Evolutionary conservation across 768 basidiomycete genomes (phyloP), one percentile per base, ranked within the genome.

Genomic region (Phlebiopsis flavidoalba): DNA sequence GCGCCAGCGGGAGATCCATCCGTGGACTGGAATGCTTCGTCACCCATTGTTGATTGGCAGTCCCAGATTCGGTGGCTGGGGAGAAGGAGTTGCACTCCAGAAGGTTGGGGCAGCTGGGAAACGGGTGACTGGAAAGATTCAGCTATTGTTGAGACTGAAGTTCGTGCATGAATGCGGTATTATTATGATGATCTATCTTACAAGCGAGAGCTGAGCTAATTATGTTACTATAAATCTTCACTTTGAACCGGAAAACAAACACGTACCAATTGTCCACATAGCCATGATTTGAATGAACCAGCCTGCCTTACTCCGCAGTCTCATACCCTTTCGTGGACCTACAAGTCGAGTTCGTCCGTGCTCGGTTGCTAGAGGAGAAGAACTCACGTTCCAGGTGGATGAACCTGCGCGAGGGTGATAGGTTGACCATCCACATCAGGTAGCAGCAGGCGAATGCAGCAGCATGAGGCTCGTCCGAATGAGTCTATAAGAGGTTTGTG

Each of bases 351-450:
- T 53, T 15, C 26, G 6, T 2, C 6, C 6, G 6, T 31, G 6
- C 26, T 31, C 26, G 26, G 26, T 31, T 31, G 26, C 6, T 43
- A 59, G 48, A 12, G 31, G 21, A 35, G 36, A 10, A 10, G 47
- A n/a, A 46, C 70, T 62, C 55, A 95, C 95, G 76, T 69, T 96
- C 86, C 54, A 98, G n/a, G 80, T 40, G 95, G 95, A 70, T 98
- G 87, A 54, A 97, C 73, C 70, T 98, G 95, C 0, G 95, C 94
- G 71, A 97, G 80, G n/a, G n/a, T n/a, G n/a, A 75, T 96, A 98
- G n/a, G 95, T n/a, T 95, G 69, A 96, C 85, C 77, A 89, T 89
- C 95, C 95, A 98, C 86, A 98, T 88, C 67, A 98, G 83, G 77
- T 95, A 98, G 75, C 92, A 95, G 58, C 83, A 88, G 3, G 84